These are phyloP conservation scores for Tulasnella sp. DNA, from an alignment of 768 basidiomycete species.

Conservation along the genomic window DNA sequence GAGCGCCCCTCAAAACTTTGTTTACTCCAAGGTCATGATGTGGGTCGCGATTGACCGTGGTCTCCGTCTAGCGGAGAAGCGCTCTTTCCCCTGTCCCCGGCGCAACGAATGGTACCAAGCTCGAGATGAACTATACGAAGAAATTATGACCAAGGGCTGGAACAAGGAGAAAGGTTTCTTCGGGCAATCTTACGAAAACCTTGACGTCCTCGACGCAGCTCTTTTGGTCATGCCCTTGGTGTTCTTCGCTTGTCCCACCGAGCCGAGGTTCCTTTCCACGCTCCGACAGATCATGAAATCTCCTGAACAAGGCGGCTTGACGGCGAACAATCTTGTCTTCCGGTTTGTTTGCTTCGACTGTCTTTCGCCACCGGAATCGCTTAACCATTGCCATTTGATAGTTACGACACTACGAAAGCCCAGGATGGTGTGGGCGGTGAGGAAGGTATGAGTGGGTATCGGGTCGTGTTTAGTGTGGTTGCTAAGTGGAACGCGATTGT, in stretches of 20 bases:
- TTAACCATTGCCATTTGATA: constrained; percentile 64
- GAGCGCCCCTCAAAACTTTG: constrained; percentile 68
- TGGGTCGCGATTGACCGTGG: constrained; percentile 98
- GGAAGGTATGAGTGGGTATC: constrained; percentile 58
- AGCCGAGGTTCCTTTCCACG: constrained; percentile 87
- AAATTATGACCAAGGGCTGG: constrained; percentile 90
- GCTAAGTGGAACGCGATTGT: constrained; percentile 4
- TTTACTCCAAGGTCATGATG: constrained; percentile 73
- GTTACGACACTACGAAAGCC: constrained; percentile 83
- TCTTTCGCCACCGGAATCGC: constrained; percentile 52
- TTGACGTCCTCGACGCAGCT: constrained; percentile 71
- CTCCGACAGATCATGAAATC: constrained; percentile 81
- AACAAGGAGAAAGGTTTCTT: constrained; percentile 66
- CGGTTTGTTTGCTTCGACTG: constrained; percentile 31
- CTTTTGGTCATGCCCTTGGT: constrained; percentile 91
- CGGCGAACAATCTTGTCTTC: constrained; percentile 65
- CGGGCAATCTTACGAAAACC: constrained; percentile 90
- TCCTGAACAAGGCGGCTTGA: constrained; percentile 88
- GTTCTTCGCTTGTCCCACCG: constrained; percentile 73
- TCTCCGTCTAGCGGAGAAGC: constrained; percentile 85
- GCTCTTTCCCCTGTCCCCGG: constrained; percentile 69
- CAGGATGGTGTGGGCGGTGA: constrained; percentile 96
- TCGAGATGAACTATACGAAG: constrained; percentile 87
- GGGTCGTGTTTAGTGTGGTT: not conserved
- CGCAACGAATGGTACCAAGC: constrained; percentile 66